Evolutionary conservation across 331 rosid genomes (phyloP), one percentile per base, ranked within the genome.

Genomic region (Malus hybrid): DNA sequence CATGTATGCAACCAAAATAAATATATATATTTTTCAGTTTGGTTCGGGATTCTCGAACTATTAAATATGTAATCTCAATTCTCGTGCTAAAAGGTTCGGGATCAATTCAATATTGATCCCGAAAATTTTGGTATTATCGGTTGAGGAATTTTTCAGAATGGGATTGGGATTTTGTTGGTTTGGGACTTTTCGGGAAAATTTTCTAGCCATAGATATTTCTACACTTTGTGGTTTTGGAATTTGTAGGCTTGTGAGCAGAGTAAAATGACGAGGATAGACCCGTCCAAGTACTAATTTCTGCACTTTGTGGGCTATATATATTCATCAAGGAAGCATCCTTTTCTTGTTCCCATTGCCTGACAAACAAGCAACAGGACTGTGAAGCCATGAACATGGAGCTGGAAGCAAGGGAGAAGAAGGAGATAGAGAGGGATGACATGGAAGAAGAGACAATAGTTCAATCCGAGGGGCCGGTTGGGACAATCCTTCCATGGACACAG

Each of bases 401-500:
- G 48, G 85, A 69, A 74, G 77, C 78, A 5, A 79, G 66, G 50
- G 78, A 82, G 27, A 82, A 79, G 54, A 83, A 79, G 63, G 90
- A 85, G 71, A 67, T 79, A 22, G 90, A 81, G 73, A 73, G 76
- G 52, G 80, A 75, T 1, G 55, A 70, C 27, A n/a, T 65, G 65
- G 73, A 39, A 12, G 60, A 19, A 18, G 69, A 14, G 63, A 34
- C 31, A 12, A 29, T 29, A 31, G 6, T 14, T 19, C 56, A 34
- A 36, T 2, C 68, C 2, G 62, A 57, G 66, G 71, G 62, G 27
- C 18, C 66, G 39, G 39, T 59, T 52, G 75, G 55, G 65, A 76
- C 79, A 33, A 34, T 78, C 3, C 65, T 82, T 36, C 82, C 86
- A 72, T 91, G 98, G 98, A 90, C 74, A 3, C 73, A 87, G 71